phyloP scores from a whole-genome alignment of 257 asterid genomes.

The Gynochthodes officinalis region DNA sequence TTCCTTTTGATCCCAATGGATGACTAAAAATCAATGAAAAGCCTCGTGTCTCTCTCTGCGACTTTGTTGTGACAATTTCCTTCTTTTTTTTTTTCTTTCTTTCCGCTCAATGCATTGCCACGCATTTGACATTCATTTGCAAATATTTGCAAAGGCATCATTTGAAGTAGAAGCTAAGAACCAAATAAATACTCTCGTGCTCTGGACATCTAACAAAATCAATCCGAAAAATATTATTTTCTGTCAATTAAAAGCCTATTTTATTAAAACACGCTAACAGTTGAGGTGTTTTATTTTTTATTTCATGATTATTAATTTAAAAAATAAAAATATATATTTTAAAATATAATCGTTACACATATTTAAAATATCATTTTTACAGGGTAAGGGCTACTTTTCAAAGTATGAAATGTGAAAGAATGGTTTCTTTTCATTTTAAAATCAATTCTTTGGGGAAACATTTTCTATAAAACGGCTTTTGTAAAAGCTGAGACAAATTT shows the following conservation, averaged over 20 bases:
- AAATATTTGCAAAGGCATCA: too few relatives aligned
- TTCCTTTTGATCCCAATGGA: slow-evolving; percentile 25
- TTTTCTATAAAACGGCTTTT: not conserved
- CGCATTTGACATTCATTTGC: slow-evolving; percentile 6
- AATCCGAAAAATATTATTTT: too few relatives aligned
- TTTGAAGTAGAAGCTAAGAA: slow-evolving; percentile 10
- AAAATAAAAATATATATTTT: not conserved
- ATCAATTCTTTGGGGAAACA: not conserved
- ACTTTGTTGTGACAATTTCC: slow-evolving; percentile 22
- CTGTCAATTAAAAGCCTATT: too few relatives aligned
- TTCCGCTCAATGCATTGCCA: too few relatives aligned
- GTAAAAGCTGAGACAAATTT: slow-evolving; percentile 6
- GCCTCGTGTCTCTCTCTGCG: slow-evolving; percentile 28
- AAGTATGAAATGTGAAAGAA: not conserved
- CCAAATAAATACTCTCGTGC: not conserved
- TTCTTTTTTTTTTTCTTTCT: too few relatives aligned
- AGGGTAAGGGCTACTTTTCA: not conserved
- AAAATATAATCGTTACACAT: too few relatives aligned
- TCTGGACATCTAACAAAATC: too few relatives aligned
- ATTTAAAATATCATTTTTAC: too few relatives aligned
- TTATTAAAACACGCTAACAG: too few relatives aligned
- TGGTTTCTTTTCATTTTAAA: not conserved
- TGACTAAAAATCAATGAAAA: slow-evolving; percentile 19
- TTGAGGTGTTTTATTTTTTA: too few relatives aligned
- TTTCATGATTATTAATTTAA: not conserved